Evolutionary conservation across 768 basidiomycete species (phyloP), one percentile per base, ranked within the genome.

Genomic region (Boletus vinaceobasis): DNA sequence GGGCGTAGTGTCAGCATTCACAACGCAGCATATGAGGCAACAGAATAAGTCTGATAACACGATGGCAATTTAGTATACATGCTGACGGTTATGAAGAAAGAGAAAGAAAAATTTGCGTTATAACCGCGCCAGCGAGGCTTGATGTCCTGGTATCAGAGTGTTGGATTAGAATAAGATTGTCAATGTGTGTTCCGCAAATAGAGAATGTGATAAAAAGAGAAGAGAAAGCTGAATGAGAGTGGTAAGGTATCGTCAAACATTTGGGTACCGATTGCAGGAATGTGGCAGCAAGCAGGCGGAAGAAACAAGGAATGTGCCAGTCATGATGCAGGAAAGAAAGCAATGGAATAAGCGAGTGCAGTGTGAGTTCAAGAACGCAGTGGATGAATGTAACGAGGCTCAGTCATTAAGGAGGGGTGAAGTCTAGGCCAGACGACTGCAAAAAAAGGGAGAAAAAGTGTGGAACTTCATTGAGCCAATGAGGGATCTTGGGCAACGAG

Each of bases 1-100:
- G 97, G 97, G 31, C 80, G 97, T 47, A 93, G 91, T 59, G 96
- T 98, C 67, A 87, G 83, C 72, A 98, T 98, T 65, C 97, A 99
- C 79, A 91, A 87, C 63, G 86, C 92, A 46, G 96, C 97, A 13
- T 97, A 98, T 70, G 72, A 75, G 26, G 53, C 53, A 42, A 58
- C 46, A 14, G 54, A 58, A 40, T 33, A 58, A 52, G 45, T 56
- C 50, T 54, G 45, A 57, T 52, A 56, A 53, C 51, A 48, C 38
- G 59, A 60, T 33, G 56, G 17, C 57, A 58, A 58, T 56, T 49
- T 58, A 53, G 42, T 57, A 48, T 59, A 61, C 61, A 66, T 62
- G 65, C 51, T 62, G 53, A 60, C 57, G 43, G 44, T 46, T 55
- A 23, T 48, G 51, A 29, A 53, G 36, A 29, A 11, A 37, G 23